Conservation (phyloP, 2,329 filamentous ascomycete species). For the Xylariaceae sp. region DNA sequence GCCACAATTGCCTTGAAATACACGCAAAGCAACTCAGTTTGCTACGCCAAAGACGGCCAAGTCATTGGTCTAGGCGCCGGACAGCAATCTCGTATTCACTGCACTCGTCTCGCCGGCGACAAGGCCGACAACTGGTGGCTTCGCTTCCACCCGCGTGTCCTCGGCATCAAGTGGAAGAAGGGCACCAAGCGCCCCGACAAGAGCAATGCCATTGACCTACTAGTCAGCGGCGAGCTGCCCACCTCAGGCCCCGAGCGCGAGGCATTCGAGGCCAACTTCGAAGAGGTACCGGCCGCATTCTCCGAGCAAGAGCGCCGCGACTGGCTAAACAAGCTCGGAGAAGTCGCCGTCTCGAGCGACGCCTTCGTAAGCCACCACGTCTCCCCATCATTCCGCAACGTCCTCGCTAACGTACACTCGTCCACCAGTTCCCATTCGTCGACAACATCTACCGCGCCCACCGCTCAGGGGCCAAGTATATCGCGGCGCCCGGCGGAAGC, state of each 20-base stretch:
- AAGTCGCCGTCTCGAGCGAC: conserved; percentile 87
- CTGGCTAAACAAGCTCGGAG: conserved; percentile 77
- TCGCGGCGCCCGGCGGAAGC: conserved; percentile 86
- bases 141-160: conserved; percentile 87
- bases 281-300: conserved; percentile 80
- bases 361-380: conserved; percentile 71
- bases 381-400: not conserved
- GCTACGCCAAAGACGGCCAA: conserved; percentile 92
- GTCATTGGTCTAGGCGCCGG: conserved; percentile 91
- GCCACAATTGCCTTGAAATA: conserved; percentile 98
- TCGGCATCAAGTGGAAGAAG: conserved; percentile 93
- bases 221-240: conserved; percentile 86
- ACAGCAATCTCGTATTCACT: conserved; percentile 97
- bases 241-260: conserved; percentile 78
- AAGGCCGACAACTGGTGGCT: conserved; percentile 99
- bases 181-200: conserved; percentile 95
- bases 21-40: conserved; percentile 98
- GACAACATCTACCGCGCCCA: conserved; percentile 94
- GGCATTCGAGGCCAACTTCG: conserved; percentile 84
- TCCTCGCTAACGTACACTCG: not conserved
- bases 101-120: conserved; percentile 92
- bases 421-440: conserved; percentile 81
- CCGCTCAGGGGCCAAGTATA: conserved; percentile 89
- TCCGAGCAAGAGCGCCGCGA: conserved; percentile 76
- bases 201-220: conserved; percentile 94